phyloP scores from a whole-genome alignment of 805 yeast genomes.

The Nakazawaea siamensis region DNA sequence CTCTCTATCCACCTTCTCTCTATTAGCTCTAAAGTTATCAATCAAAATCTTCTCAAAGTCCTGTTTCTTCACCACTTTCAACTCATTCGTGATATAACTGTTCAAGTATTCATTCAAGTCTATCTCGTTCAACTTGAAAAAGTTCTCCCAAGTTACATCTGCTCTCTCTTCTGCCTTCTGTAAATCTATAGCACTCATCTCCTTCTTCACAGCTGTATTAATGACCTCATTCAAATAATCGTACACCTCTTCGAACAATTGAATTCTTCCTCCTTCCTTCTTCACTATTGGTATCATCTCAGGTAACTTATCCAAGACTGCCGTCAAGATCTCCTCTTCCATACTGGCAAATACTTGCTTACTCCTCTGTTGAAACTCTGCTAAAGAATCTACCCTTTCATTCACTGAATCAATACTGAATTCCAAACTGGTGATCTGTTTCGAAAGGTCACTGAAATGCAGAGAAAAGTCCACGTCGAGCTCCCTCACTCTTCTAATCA shows the following conservation, averaged over 20 bases:
- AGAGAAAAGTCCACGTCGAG: slow-evolving; percentile 4
- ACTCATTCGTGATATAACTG: slow-evolving; percentile 4
- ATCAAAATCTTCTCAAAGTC: slow-evolving; percentile 8
- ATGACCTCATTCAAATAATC: slow-evolving; percentile 7
- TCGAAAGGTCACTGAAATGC: slow-evolving; percentile 5
- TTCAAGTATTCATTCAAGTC: slow-evolving; percentile 6
- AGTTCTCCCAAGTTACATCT: slow-evolving; percentile 8
- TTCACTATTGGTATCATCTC: slow-evolving; percentile 4
- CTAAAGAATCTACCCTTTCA: neutral
- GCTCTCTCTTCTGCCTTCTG: neutral
- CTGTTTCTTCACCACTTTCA: slow-evolving; percentile 7
- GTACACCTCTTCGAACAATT: slow-evolving; percentile 8
- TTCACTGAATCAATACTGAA: neutral
- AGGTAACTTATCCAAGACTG: slow-evolving; percentile 3
- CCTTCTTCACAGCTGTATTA: slow-evolving; percentile 1
- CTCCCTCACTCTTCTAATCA: neutral
- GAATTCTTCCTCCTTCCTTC: slow-evolving; percentile 1
- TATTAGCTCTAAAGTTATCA: slow-evolving; percentile 5
- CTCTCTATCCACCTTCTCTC: slow-evolving; percentile 7
- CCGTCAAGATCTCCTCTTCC: slow-evolving; percentile 3
- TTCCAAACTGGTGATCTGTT: slow-evolving; percentile 4
- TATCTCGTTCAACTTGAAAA: slow-evolving; percentile 3
- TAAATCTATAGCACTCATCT: slow-evolving; percentile 6
- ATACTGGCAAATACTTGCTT: slow-evolving; percentile 1
- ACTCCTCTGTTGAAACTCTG: neutral